phyloP scores from a whole-genome alignment of 129 eudicot genomes.

The Escallonia herrerae region DNA sequence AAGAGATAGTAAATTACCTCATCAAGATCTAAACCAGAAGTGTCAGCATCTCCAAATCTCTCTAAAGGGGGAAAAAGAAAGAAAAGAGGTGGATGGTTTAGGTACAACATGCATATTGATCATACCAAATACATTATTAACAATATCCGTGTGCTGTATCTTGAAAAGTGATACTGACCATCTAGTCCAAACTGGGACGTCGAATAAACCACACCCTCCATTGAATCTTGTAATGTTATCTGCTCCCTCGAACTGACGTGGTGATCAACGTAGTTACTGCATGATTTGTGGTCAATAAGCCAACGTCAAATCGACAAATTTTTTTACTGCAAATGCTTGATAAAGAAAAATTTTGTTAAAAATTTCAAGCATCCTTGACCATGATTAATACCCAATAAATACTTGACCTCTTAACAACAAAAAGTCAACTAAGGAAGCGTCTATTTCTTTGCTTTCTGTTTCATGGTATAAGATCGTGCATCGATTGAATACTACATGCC shows the following conservation, averaged over 20 bases:
- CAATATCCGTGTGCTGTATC: neutral
- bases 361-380: neutral
- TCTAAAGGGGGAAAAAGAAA: conserved; percentile 33
- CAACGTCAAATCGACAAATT: conserved; percentile 8
- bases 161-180: conserved; percentile 45
- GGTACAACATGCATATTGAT: neutral
- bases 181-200: conserved; percentile 94
- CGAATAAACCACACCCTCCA: conserved; percentile 87
- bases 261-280: conserved; percentile 94
- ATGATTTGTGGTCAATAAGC: conserved; percentile 16
- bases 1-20: conserved; percentile 47
- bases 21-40: conserved; percentile 85
- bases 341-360: neutral
- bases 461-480: no score
- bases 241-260: conserved; percentile 96
- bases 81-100: neutral
- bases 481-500: no score
- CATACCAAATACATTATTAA: neutral
- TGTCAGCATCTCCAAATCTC: conserved; percentile 97
- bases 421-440: no score
- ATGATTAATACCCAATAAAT: neutral
- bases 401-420: neutral
- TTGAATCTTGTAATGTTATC: conserved; percentile 91
- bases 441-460: no score
- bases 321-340: no score